A percentile compares a stretch with the other conserved stretches of the same genome.
These are phyloP conservation scores for Cicer pinnatifidum DNA, from an alignment of 306 rosid genomes.

Conservation along the genomic window DNA sequence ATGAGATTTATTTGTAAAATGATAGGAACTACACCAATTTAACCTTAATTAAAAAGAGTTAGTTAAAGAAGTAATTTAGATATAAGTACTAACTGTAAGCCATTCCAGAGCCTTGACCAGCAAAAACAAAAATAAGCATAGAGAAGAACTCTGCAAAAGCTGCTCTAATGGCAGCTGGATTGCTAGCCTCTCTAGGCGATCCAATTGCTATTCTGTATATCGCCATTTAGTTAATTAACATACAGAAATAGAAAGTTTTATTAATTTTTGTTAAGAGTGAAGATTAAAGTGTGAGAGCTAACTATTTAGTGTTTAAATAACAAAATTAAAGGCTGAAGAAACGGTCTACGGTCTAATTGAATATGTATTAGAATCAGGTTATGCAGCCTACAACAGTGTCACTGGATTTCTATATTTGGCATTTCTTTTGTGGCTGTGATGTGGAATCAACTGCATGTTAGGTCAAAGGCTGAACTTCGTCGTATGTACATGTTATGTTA, in stretches of 20 bases:
- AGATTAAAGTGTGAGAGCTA: conserved; percentile 8
- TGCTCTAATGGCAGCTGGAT: conserved; percentile 73
- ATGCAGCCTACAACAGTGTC: neutral
- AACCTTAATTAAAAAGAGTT: too few relatives aligned
- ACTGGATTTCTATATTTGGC: neutral
- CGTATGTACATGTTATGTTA: too few relatives aligned
- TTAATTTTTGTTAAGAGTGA: neutral
- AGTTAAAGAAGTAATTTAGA: too few relatives aligned
- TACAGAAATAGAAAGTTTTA: neutral
- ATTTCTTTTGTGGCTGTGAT: conserved; percentile 45
- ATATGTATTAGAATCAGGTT: neutral
- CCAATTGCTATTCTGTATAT: conserved; percentile 64
- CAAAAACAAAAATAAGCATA: conserved; percentile 74
- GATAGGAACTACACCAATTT: too few relatives aligned
- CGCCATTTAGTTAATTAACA: conserved; percentile 45
- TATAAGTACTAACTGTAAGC: conserved; percentile 57
- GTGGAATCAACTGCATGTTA: conserved; percentile 2
- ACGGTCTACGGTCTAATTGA: conserved; percentile 40
- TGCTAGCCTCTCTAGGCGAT: conserved; percentile 69
- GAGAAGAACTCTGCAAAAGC: conserved; percentile 78
- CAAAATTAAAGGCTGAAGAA: conserved; percentile 50
- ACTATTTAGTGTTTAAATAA: conserved; percentile 37
- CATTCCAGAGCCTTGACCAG: conserved; percentile 85
- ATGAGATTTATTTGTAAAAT: too few relatives aligned
- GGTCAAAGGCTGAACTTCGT: neutral